Percentiles rank a stretch among this genome's conserved stretches.
These are phyloP conservation scores for Coniella vitis DNA, from an alignment of 2,329 filamentous ascomycete species.

Conservation along the genomic window DNA sequence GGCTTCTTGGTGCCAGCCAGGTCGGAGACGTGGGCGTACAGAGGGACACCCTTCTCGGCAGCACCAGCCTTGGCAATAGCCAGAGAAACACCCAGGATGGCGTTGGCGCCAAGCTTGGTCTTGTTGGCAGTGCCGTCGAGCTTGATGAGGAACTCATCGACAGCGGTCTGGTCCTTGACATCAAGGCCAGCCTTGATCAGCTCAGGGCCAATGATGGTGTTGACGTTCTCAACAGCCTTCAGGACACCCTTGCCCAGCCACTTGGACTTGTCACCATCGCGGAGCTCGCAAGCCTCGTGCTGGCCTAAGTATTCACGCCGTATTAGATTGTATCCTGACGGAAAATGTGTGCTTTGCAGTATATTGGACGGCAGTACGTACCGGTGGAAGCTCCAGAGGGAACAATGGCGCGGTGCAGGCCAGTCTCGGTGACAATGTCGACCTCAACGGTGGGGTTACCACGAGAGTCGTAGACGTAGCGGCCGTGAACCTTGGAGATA, in stretches of 20 bases:
- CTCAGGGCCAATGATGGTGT: conserved; percentile 70
- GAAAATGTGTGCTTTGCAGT: conserved; percentile 10
- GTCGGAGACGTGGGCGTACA: conserved; percentile 83
- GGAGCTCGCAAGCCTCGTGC: conserved; percentile 86
- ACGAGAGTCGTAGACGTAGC: conserved; percentile 97
- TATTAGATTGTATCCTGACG: conserved; percentile 9
- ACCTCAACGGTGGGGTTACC: conserved; percentile 98
- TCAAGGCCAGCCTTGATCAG: conserved; percentile 77
- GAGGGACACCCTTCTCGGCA: conserved; percentile 79
- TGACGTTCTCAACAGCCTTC: conserved; percentile 83
- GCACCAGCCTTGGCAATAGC: conserved; percentile 84
- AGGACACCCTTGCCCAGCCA: conserved; percentile 84
- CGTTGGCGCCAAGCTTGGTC: conserved; percentile 81
- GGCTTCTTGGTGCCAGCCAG: conserved; percentile 87
- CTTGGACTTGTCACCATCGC: conserved; percentile 80
- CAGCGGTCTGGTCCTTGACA: conserved; percentile 77
- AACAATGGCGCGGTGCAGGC: conserved; percentile 94
- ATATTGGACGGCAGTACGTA: conserved; percentile 39
- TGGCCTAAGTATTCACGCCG: conserved; percentile 50
- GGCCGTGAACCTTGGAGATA: conserved; percentile 83
- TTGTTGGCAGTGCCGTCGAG: conserved; percentile 84
- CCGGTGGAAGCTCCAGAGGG: conserved; percentile 94
- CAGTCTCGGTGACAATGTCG: conserved; percentile 91
- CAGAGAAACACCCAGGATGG: conserved; percentile 78
- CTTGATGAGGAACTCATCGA: conserved; percentile 79